Evolutionary conservation across 257 asterid species (phyloP).

Genomic region (Knoxia roxburghii): DNA sequence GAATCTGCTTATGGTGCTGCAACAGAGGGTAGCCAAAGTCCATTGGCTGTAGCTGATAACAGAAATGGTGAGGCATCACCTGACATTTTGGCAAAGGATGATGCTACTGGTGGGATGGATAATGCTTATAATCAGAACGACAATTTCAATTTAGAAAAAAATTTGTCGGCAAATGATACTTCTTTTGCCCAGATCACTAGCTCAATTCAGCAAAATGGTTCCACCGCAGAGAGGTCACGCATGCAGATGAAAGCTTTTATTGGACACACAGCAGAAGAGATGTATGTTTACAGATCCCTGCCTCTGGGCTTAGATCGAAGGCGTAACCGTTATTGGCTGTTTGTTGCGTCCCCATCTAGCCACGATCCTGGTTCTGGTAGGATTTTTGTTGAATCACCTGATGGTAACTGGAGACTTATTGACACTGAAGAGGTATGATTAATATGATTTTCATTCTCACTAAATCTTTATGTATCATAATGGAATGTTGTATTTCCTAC

Average conservation of each 20-base stretch:
- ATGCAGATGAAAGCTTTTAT: constrained; percentile 84
- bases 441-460: background rate
- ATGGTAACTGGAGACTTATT: constrained; percentile 76
- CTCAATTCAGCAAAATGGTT: constrained; percentile 66
- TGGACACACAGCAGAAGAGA: constrained; percentile 89
- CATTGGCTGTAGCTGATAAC: constrained; percentile 38
- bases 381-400: constrained; percentile 71
- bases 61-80: constrained; percentile 41
- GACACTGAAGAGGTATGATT: constrained; percentile 71
- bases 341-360: constrained; percentile 77
- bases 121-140: constrained; percentile 40
- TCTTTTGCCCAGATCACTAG: constrained; percentile 34
- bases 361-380: constrained; percentile 94
- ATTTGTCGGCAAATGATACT: constrained; percentile 29
- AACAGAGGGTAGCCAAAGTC: constrained; percentile 64
- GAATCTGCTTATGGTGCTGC: constrained; percentile 55
- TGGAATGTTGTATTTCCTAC: background rate
- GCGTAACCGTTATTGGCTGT: constrained; percentile 94
- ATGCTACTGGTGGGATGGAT: constrained; percentile 41
- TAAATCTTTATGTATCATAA: background rate
- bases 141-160: constrained; percentile 29
- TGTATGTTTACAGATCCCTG: constrained; percentile 80
- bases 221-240: constrained; percentile 80
- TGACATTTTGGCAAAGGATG: constrained; percentile 44
- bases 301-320: constrained; percentile 98